Base-by-base conservation (phyloP, 345 rosid genomes). In the Microthlaspi erraticum region DNA sequence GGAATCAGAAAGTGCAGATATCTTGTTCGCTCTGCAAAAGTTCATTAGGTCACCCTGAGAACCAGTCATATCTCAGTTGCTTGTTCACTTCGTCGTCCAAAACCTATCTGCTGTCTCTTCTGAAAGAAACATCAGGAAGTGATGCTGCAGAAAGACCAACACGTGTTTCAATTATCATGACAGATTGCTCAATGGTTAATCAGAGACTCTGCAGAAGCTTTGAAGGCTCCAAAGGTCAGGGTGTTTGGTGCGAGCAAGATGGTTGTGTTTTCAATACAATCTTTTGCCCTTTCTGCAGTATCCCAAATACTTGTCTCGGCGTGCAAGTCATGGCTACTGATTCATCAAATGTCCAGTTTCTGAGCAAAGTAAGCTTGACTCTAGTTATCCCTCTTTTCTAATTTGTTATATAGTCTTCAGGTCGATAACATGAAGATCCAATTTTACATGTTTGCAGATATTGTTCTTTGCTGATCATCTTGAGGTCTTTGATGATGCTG, bases 231-330 rank as follows among this genome's bases (percentile, higher is more conserved):
- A 66, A 60, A 33, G 81, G 78, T 26, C 29, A 26, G 29, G 29
- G 29, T 56, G 72, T 86, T 63, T 93, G 96, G 98, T 78, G 80
- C 39, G 78, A 87, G 78, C 85, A 91, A 81, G 98, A 93, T 79
- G 97, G 97, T 17, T 93, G 97, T 76, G 97, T 91, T 64, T 93
- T 83, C 84, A 85, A 76, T 64, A 82, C 83, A 36, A 76, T 90
- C 52, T 83, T 65, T 66, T 91, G 98, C 72, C 94, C 98, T 51
- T 93, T 84, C 82, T 93, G 98, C 75, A 83, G 64, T 53, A 52
- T 43, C 61, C 83, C 86, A 18, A 66, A 67, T 73, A 83, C 80
- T 39, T 86, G 89, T 67, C 88, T 90, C 19, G 98, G 97, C 43
- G 97, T 85, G 19, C 88, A 85, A 78, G 75, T 90, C 72, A 80